Percentiles rank a stretch among this genome's conserved stretches.
These are phyloP conservation scores for Diplotaxis tenuifolia DNA, from an alignment of 345 rosid genomes.

Conservation along the genomic window DNA sequence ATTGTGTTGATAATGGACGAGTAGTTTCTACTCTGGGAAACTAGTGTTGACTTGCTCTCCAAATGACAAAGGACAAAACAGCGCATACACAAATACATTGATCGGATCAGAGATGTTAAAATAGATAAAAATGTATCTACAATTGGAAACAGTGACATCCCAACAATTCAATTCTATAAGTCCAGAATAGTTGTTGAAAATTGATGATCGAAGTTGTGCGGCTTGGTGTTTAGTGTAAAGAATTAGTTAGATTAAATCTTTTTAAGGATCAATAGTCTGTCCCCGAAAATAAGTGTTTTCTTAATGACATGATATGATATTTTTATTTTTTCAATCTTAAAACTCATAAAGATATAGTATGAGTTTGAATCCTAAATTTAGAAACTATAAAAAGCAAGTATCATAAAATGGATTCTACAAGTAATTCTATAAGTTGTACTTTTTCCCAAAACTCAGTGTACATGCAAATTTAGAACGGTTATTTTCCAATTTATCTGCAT, in stretches of 20 bases:
- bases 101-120: constrained; percentile 8
- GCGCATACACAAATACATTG: neutral
- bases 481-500: too few species aligned
- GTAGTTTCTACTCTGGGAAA: neutral
- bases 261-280: neutral
- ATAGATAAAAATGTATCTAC: neutral
- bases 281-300: neutral
- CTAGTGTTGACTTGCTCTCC: constrained; percentile 1
- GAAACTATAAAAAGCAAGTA: neutral
- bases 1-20: neutral
- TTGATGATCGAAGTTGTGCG: too few species aligned
- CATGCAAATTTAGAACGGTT: neutral
- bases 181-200: neutral
- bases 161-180: neutral
- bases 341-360: too few species aligned
- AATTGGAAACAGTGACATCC: constrained; percentile 22
- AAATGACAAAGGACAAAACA: neutral
- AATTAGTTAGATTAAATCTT: neutral
- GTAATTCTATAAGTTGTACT: neutral
- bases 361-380: neutral
- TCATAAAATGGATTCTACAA: neutral
- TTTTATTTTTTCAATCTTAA: neutral
- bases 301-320: neutral
- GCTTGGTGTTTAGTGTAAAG: too few species aligned
- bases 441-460: neutral